Evolutionary conservation across 176 grass and related monocot genomes (phyloP), one percentile per base, ranked within the genome.

Genomic region (Ensete ventricosum): DNA sequence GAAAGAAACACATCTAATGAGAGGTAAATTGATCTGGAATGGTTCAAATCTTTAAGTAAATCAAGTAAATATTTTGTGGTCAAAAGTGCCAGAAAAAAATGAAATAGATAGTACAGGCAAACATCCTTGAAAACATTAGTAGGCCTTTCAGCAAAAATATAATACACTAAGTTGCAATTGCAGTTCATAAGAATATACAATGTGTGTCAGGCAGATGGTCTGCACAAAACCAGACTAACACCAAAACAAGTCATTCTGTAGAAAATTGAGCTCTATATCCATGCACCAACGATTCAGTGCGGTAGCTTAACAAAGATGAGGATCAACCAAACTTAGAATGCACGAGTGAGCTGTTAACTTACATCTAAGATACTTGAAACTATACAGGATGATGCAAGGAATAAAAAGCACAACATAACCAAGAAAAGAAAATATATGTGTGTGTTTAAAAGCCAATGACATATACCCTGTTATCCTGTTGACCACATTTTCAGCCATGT

Each of bases 381-480:
- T 6, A 27, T 22, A 65, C 22, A 79, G 62, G 22, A 71, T 63
- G 48, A 88, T 76, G 62, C 66, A 79, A 49, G 57, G 17, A 19
- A n/a, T n/a, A 3, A 43, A 43, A 43, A 43, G 4, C 34, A 43
- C 5, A 43, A 43, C 34, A 43, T 43, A 43, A 43, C 34, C 34
- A 43, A 43, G 34, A 43, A 60, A 60, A 60, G 16, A 8, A 6
- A 17, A 17, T 50, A 11, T 9, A 58, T 21, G 22, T 14, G 49
- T 2, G 65, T 26, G 22, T 14, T 1, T 53, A 52, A 43, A 57
- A 62, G 54, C 19, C 6, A 81, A 79, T 29, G 43, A 50, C 82
- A 53, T 43, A 43, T 94, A 91, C 95, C 95, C 95, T n/a, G 84
- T 82, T 73, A 94, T 94, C 62, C 84, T 73, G 83, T 99, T 99